Evolutionary conservation across 2,329 filamentous ascomycete species (phyloP), one percentile per base, ranked within the genome.

Genomic region (Verticillium nubilum): DNA sequence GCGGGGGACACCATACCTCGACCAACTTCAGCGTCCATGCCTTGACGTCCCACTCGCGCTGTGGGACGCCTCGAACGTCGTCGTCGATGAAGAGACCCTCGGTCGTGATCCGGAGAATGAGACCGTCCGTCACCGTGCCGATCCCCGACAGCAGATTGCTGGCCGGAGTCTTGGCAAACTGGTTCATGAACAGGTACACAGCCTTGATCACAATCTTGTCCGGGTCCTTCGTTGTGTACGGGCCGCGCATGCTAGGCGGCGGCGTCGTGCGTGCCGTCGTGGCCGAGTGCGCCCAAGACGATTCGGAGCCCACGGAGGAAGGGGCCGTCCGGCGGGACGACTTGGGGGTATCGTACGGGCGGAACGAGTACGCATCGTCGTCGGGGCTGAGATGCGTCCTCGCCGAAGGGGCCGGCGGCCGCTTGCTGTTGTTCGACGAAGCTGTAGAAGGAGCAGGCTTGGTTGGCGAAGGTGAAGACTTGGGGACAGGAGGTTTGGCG

Each of bases 21-120:
- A 96, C 86, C 65, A 89, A 79, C 77, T 96, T 97, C 76, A 99
- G 84, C 52, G 92, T 97, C 95, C 95, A 98, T 27, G 94, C 93
- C 75, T 98, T 98, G 70, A 98, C 87, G 73, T 99, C 95, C 95
- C 95, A 99, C 76, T 99, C 95, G 61, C 95, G 87, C 75, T 98
- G 92, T n/a, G 91, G 88, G 17, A 97, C 91, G 62, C 87, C 87
- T 52, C 93, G 87, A 57, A 97, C 85, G 72, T 98, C 95, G 73
- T 99, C 95, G 72, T 99, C 95, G 70, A 99, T 95, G 76, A 98
- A 98, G 58, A 98, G 82, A 19, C 95, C 95, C 73, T 97, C 94
- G 1, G 92, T 96, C 12, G 91, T 94, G 69, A 98, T 95, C 57
- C 91, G 90, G 62, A 99, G 82, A 62, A 98, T 90, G 53, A 99